These are phyloP conservation scores for Echinosphaeria canescens DNA, from an alignment of 2,329 filamentous ascomycete species.

Conservation along the genomic window DNA sequence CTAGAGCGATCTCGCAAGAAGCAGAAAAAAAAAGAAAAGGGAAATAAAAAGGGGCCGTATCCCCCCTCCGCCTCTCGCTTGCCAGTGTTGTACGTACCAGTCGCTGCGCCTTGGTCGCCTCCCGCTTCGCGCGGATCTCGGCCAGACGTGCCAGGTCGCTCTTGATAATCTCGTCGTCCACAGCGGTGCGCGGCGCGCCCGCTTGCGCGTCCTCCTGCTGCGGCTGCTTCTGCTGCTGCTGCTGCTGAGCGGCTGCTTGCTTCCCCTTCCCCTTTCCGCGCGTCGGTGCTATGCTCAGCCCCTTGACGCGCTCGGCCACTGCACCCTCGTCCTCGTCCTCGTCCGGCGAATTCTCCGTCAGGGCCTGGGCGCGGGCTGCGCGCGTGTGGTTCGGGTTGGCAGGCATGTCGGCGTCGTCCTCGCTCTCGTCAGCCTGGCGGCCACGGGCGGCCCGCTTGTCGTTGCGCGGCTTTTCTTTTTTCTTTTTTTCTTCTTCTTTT, in stretches of 20 bases:
- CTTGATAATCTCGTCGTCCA: too few species aligned
- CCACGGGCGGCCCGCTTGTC: too few species aligned
- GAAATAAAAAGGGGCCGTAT: too few species aligned
- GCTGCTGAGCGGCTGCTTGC: constrained; percentile 73
- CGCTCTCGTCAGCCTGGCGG: too few species aligned
- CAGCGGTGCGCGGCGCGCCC: too few species aligned
- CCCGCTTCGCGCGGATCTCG: constrained; percentile 69
- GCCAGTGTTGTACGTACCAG: constrained; percentile 42
- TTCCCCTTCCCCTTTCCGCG: too few species aligned
- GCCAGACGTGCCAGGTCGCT: constrained; percentile 69
- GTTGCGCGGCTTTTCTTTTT: too few species aligned
- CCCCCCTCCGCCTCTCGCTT: too few species aligned
- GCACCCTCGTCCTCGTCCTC: constrained; percentile 8
- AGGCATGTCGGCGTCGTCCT: constrained; percentile 44
- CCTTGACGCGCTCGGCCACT: constrained; percentile 30
- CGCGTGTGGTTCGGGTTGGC: constrained; percentile 87
- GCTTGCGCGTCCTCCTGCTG: constrained; percentile 96
- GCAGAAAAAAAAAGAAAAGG: constrained; percentile 1
- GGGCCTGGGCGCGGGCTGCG: constrained; percentile 38
- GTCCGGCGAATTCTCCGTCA: constrained; percentile 13
- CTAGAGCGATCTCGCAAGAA: too few species aligned
- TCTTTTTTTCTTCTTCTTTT: too few species aligned
- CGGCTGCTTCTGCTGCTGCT: constrained; percentile 79
- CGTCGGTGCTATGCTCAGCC: constrained; percentile 22
- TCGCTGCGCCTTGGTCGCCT: constrained; percentile 63